Evolutionary conservation across 192 early-diverging fungal genomes (phyloP), one percentile per base, ranked within the genome.

Genomic region (Jimgerdemannia flammicorona): DNA sequence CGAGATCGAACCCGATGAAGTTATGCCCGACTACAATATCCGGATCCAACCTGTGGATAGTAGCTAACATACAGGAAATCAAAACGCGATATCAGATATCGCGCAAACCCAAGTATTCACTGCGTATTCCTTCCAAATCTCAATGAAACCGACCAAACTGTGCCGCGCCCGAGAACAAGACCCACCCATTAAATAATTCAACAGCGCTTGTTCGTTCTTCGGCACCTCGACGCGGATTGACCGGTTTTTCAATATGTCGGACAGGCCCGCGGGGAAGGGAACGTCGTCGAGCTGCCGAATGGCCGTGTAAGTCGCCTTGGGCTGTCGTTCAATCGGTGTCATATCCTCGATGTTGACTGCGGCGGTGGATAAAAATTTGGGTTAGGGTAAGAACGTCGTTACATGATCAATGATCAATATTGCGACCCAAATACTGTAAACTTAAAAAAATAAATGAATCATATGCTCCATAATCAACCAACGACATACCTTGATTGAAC

Each of bases 1-100:
- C 96, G 43, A 99, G 84, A 77, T 95, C 95, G 78, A 98, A 97
- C 11, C 96, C 97, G 72, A 95, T 87, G 85, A 99, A 95, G 74
- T 98, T 98, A 86, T 99, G 98, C 18, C 97, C 95, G 8, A 97
- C 93, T 72, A 99, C 82, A 0, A 99, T 84, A 83, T 99, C 98
- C 0, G 98, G 97, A 74, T 99, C 98, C 10, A 80, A 43, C 20
- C 80, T 79, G 63, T 95, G 88, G 59, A 99, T 86, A 8, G 87
- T 84, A 10, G 93, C 95, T 81, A 77, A 43, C 69, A 20, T 67
- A 49, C 49, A 18, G 44, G 8, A 40, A 29, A 29, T 29, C 29
- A 29, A 29, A 29, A 1, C 29, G 1, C 29, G 29, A 29, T 29
- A 29, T 29, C 29, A 29, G 29, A 29, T 29, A 29, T 29, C 29